phyloP scores from a whole-genome alignment of 805 yeast species.

The Saccharomycopsis javanensis region DNA sequence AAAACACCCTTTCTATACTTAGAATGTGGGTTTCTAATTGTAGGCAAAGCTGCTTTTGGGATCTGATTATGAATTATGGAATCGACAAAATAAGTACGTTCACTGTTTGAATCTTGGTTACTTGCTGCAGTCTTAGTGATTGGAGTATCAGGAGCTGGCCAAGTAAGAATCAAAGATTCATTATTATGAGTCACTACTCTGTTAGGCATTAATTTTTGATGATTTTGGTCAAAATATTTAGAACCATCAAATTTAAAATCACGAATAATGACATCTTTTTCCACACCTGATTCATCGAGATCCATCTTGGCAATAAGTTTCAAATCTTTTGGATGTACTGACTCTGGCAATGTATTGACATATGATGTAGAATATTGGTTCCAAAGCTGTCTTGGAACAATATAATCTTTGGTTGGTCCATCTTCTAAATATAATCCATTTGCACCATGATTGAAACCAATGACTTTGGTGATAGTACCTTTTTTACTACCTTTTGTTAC shows the following conservation, averaged over 20 bases:
- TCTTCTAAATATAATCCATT: constrained; percentile 61
- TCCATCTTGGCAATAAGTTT: constrained; percentile 71
- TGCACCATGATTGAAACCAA: constrained; percentile 46
- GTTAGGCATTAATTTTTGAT: constrained; percentile 63
- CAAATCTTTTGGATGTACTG: constrained; percentile 49
- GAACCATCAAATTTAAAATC: constrained; percentile 53
- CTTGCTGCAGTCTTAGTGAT: constrained; percentile 20
- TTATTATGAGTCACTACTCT: constrained; percentile 62
- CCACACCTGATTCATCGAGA: constrained; percentile 49
- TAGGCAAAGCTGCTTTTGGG: constrained; percentile 54
- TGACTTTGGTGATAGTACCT: constrained; percentile 66
- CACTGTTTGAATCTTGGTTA: constrained; percentile 46
- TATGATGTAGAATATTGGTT: constrained; percentile 61
- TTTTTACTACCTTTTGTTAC: constrained; percentile 58
- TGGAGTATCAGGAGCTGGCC: constrained; percentile 62
- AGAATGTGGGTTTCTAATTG: constrained; percentile 71
- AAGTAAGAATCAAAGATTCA: constrained; percentile 65
- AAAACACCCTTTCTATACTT: constrained; percentile 56
- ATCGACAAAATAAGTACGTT: constrained; percentile 66
- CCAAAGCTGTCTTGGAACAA: constrained; percentile 70
- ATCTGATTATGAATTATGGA: constrained; percentile 57
- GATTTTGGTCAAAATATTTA: constrained; percentile 61
- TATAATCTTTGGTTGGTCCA: constrained; percentile 51
- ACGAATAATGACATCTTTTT: constrained; percentile 70
- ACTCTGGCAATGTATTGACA: constrained; percentile 57